Conservation (phyloP, 768 basidiomycete species). For the Pisolithus albus region DNA sequence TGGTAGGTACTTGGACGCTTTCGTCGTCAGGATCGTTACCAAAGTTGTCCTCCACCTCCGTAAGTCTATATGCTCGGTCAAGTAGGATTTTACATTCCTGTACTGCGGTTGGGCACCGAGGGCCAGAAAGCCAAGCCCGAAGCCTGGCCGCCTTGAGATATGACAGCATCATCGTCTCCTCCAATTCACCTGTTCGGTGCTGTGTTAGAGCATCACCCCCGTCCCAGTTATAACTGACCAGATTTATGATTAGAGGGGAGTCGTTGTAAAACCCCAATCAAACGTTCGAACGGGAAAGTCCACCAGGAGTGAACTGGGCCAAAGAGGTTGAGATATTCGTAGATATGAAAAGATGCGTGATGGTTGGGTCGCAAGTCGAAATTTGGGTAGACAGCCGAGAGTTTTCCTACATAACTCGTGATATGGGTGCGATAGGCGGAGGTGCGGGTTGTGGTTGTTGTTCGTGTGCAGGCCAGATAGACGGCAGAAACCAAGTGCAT, state of each 20-base stretch:
- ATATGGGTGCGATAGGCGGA: constrained; percentile 10
- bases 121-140: constrained; percentile 1
- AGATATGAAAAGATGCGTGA: constrained; percentile 26
- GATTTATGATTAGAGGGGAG: constrained; percentile 27
- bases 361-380: constrained; percentile 16
- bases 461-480: constrained; percentile 11
- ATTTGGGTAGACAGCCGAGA: constrained; percentile 16
- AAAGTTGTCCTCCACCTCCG: neutral
- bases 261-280: constrained; percentile 32
- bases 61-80: neutral
- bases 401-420: constrained; percentile 10
- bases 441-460: constrained; percentile 4
- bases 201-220: constrained; percentile 5
- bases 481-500: constrained; percentile 25
- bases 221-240: constrained; percentile 10
- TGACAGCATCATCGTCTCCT: constrained; percentile 5
- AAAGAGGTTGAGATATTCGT: constrained; percentile 29
- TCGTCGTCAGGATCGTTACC: neutral
- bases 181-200: constrained; percentile 4
- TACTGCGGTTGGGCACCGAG: constrained; percentile 3
- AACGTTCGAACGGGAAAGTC: constrained; percentile 32
- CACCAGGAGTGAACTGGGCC: constrained; percentile 35
- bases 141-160: constrained; percentile 13
- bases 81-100: constrained; percentile 5
- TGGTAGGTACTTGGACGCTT: neutral